A percentile compares a stretch with the other conserved stretches of the same genome.
Conservation (phyloP, 2,329 filamentous ascomycete species). For the Cordyceps militaris region DNA sequence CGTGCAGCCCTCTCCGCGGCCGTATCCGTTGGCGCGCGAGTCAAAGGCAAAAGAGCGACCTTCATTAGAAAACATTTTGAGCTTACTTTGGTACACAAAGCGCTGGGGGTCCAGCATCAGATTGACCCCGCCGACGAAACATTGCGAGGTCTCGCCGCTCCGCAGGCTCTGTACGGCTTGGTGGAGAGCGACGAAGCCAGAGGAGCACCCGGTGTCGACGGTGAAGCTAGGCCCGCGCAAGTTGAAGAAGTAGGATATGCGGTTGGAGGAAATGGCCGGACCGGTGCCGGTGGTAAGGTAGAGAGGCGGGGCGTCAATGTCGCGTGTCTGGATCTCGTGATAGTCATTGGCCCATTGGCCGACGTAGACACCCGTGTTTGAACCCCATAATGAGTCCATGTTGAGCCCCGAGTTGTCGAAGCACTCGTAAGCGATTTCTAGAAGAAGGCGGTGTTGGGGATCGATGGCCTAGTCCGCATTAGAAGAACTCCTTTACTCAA, state of each 20-base stretch:
- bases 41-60: slow-evolving; percentile 26
- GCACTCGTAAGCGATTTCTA: slow-evolving; percentile 6
- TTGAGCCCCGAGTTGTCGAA: slow-evolving; percentile 13
- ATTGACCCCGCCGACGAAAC: slow-evolving; percentile 18
- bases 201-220: slow-evolving; percentile 34
- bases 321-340: slow-evolving; percentile 19
- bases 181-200: slow-evolving; percentile 28
- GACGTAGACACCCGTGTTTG: slow-evolving; percentile 23
- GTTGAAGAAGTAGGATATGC: slow-evolving; percentile 31
- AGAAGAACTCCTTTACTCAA: neutral
- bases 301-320: slow-evolving; percentile 27
- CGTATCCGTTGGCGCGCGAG: slow-evolving; percentile 32
- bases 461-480: neutral
- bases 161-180: slow-evolving; percentile 26
- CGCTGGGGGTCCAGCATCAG: slow-evolving; percentile 20
- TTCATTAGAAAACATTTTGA: neutral
- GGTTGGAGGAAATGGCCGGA: slow-evolving; percentile 24
- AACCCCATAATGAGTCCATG: slow-evolving; percentile 15
- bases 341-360: slow-evolving; percentile 25
- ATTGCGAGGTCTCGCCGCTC: slow-evolving; percentile 22
- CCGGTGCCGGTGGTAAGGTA: slow-evolving; percentile 26
- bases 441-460: slow-evolving; percentile 4
- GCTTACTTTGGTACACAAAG: neutral
- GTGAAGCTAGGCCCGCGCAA: slow-evolving; percentile 29
- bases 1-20: slow-evolving; percentile 39